Conservation (phyloP, 2,329 filamentous ascomycete genomes). For the Pseudocercospora pini-densiflorae region DNA sequence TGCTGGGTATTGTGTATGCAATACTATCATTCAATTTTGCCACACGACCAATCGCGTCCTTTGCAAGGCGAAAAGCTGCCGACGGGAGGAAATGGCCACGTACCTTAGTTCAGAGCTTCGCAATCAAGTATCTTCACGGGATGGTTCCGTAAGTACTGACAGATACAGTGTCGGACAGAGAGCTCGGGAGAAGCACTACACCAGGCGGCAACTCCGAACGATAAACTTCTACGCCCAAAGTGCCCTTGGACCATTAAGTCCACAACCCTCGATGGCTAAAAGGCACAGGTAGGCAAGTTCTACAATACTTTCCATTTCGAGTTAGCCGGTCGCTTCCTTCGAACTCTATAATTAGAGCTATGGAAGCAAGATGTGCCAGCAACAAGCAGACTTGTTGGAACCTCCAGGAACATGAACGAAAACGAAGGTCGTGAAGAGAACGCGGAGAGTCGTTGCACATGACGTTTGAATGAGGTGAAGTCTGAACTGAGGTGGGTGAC, state of each 20-base stretch:
- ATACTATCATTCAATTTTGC: background rate
- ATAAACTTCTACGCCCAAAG: background rate
- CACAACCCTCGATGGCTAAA: background rate
- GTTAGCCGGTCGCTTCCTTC: slow-evolving; percentile 1
- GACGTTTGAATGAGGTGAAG: background rate
- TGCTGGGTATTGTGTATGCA: background rate
- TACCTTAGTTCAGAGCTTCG: background rate
- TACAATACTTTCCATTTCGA: background rate
- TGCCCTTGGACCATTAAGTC: background rate
- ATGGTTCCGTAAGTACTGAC: background rate
- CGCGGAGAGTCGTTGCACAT: background rate
- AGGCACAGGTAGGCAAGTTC: background rate
- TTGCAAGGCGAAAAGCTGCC: background rate
- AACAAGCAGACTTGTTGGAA: background rate
- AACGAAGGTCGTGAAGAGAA: no score
- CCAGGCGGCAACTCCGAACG: background rate
- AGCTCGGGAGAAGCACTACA: background rate
- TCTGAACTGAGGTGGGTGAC: background rate
- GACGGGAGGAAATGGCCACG: background rate
- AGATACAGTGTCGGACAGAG: background rate
- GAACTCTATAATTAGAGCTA: background rate
- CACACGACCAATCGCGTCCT: background rate
- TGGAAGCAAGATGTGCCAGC: background rate
- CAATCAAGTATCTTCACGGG: background rate
- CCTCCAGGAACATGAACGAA: background rate